Evolutionary conservation across 169 alveolate species (phyloP).

Genomic region (Plasmodium chabaudi): DNA sequence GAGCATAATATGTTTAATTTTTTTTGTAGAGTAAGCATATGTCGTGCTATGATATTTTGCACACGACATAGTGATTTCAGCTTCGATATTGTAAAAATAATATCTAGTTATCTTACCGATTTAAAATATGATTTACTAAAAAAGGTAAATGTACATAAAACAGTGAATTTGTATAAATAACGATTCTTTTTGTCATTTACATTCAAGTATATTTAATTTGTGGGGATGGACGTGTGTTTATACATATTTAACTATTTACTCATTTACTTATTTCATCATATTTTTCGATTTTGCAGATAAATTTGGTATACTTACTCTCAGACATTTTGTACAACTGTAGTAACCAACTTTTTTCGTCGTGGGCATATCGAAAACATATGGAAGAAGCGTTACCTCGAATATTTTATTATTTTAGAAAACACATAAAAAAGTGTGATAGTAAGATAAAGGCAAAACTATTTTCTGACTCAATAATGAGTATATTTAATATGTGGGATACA

Average conservation of each 20-base stretch:
- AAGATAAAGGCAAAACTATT: constrained; percentile 48
- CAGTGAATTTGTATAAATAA: background rate
- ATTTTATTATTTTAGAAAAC: constrained; percentile 76
- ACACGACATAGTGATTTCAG: constrained; percentile 74
- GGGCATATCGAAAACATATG: constrained; percentile 80
- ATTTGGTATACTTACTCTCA: constrained; percentile 81
- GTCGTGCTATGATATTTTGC: constrained; percentile 77
- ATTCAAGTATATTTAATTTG: background rate
- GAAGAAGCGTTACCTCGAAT: constrained; percentile 81
- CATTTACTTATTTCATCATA: background rate
- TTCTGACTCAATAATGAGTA: constrained; percentile 47
- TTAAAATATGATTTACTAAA: constrained; percentile 57
- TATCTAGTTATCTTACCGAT: constrained; percentile 49
- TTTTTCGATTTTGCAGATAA: constrained; percentile 57
- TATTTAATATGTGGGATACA: constrained; percentile 45
- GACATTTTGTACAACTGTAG: constrained; percentile 83
- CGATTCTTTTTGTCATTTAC: background rate
- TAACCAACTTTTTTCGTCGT: constrained; percentile 78
- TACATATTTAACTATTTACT: background rate
- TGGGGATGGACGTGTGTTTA: background rate
- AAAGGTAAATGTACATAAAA: constrained; percentile 32
- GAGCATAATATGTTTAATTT: background rate
- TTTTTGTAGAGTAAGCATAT: constrained; percentile 59
- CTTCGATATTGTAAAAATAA: constrained; percentile 39
- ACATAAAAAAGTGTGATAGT: constrained; percentile 61